Evolutionary conservation across 257 asterid genomes (phyloP).

Genomic region (Leptodermis oblonga): DNA sequence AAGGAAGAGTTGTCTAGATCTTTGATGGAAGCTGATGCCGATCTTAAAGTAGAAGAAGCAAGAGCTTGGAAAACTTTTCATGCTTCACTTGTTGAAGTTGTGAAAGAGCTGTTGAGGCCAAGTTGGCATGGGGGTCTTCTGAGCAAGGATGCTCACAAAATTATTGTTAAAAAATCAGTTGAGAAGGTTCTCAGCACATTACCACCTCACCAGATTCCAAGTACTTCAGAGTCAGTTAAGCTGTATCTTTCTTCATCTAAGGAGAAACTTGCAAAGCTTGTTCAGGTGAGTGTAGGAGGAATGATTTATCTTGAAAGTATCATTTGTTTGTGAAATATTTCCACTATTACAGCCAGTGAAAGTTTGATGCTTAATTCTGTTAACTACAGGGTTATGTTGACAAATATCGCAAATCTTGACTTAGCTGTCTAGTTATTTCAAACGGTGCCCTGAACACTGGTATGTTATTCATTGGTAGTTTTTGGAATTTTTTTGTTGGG

Average conservation of each 20-base stretch:
- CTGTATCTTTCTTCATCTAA: conserved; percentile 50
- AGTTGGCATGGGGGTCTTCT: conserved; percentile 70
- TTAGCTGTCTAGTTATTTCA: conserved; percentile 23
- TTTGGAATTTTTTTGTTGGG: conserved; percentile 12
- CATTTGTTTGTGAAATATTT: background rate
- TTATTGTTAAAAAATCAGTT: conserved; percentile 65
- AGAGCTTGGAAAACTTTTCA: conserved; percentile 51
- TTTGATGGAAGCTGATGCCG: conserved; percentile 31
- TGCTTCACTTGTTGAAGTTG: conserved; percentile 61
- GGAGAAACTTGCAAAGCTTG: conserved; percentile 65
- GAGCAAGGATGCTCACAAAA: conserved; percentile 79
- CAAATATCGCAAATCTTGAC: conserved; percentile 56
- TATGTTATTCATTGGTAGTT: conserved; percentile 14
- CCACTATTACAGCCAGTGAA: conserved; percentile 11
- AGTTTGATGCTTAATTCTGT: conserved; percentile 30
- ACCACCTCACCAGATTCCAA: conserved; percentile 63
- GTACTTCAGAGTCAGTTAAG: conserved; percentile 50
- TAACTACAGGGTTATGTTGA: conserved; percentile 77
- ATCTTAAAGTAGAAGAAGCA: conserved; percentile 37
- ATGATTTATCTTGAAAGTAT: conserved; percentile 14
- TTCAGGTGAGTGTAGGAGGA: conserved; percentile 62
- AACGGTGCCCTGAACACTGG: too few relatives aligned
- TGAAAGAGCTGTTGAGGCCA: conserved; percentile 78
- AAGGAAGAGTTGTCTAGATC: conserved; percentile 38
- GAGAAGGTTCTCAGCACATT: conserved; percentile 66